Evolutionary conservation across 2,329 filamentous ascomycete species (phyloP).

Genomic region (Fusarium domesticum): DNA sequence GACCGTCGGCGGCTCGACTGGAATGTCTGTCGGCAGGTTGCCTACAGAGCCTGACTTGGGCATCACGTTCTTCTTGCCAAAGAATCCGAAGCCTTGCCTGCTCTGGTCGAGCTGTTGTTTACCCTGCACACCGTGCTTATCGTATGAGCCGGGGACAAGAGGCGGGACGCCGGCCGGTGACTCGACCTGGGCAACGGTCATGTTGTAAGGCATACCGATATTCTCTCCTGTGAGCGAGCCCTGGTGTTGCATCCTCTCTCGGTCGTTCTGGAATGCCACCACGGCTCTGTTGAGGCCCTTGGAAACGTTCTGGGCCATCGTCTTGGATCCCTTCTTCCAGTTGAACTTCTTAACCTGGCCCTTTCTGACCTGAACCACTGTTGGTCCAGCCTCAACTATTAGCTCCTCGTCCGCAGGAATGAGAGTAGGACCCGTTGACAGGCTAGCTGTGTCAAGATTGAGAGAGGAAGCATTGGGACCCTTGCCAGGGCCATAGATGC

Average conservation of each 20-base stretch:
- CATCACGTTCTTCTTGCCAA: constrained; percentile 55
- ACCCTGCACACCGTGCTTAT: constrained; percentile 15
- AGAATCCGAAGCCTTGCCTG: constrained; percentile 69
- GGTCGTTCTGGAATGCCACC: constrained; percentile 63
- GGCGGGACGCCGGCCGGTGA: constrained; percentile 36
- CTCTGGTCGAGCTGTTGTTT: constrained; percentile 32
- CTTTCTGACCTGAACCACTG: constrained; percentile 92
- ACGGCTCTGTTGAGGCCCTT: constrained; percentile 95
- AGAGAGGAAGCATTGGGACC: constrained; percentile 49
- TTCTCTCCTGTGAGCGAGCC: constrained; percentile 57
- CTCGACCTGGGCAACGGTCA: constrained; percentile 58
- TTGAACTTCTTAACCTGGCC: constrained; percentile 95
- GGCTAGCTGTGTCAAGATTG: constrained; percentile 51
- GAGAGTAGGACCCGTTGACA: constrained; percentile 57
- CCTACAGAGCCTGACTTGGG: constrained; percentile 50
- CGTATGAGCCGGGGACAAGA: constrained; percentile 29
- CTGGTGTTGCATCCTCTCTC: constrained; percentile 52
- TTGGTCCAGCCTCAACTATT: constrained; percentile 70
- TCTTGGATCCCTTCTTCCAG: constrained; percentile 96
- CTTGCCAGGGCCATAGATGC: constrained; percentile 55
- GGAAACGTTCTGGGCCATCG: constrained; percentile 87
- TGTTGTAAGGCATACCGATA: constrained; percentile 69
- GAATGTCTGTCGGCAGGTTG: constrained; percentile 40
- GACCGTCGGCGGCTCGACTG: constrained; percentile 53
- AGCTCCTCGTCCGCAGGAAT: constrained; percentile 65